Base-by-base conservation (phyloP, 257 asterid genomes). In the Solanum virginianum region DNA sequence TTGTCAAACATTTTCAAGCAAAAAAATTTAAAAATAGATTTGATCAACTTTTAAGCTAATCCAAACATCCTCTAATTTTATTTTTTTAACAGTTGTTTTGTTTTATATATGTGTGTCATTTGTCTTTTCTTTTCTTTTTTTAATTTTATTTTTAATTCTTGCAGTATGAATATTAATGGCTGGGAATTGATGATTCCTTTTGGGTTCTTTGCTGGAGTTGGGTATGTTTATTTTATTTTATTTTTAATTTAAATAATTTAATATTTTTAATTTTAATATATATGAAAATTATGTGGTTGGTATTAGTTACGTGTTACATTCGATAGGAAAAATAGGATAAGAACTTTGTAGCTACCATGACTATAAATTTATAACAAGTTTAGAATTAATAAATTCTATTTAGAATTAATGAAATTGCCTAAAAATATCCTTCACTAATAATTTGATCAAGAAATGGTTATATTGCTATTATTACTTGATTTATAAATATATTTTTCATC, bases 171-270 rank as follows among this genome's bases (percentile, higher is more conserved):
- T 88, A 94, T 93, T 88, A 94, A 94, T 62, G 92, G 95, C 29
- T 93, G 95, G 97, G 94, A 93, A 83, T 8, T 94, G 89, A 94
- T 94, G 98, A 94, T 94, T 81, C 98, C 97, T 71, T 85, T 94
- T 15, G 95, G 89, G 7, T 94, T 94, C 84, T 93, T 94, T 51
- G 98, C 97, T 81, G 98, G 97, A 63, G 88, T 91, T 4, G 98
- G 98, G 98, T 94, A 91, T 7, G 82, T n/a, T 49, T 51, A 54
- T 39, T 9, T 32, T 18, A 8, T 66, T 66, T n/a, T 4, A 59
- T 11, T 57, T 57, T 8, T 20, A 59, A 2, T 4, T 59, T 8
- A 32, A 56, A 13, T 72, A 45, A 43, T 45, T 72, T 72, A 39
- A n/a, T 68, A 1, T 68, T 29, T 29, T 66, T 8, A 51, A 13